Evolutionary conservation across 257 asterid genomes (phyloP), one percentile per base, ranked within the genome.

Genomic region (Solanum paucissectum): DNA sequence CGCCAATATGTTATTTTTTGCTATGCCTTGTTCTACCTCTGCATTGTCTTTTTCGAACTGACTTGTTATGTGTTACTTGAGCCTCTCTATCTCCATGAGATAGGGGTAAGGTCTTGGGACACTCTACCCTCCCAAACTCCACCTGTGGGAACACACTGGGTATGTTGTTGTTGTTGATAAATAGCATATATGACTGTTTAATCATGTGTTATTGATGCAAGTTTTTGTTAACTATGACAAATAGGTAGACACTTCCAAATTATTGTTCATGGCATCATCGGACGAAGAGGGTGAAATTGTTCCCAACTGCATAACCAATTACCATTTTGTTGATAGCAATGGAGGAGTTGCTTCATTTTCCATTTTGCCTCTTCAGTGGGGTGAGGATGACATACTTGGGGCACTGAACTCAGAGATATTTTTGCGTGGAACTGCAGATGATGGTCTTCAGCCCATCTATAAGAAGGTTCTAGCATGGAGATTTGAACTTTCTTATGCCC

Each of bases 241-340:
- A 27, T 29, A 81, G 85, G 85, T 34, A 44, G 64, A 44, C 25
- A 44, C 37, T 42, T 44, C 38, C 14, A 46, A 46, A 29, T 81
- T 46, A 42, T 75, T 88, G 90, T 66, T 38, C 84, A 94, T 94
- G 98, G 91, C 89, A 40, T 90, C 91, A 20, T 94, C 95, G n/a
- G 96, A 92, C 21, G 98, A 95, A 87, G 98, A 94, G 85, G 96
- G 96, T 85, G 98, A 95, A 88, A 91, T 94, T 72, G 86, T 87
- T 13, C 88, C 91, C n/a, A 91, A 86, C 60, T 58, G 89, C 36
- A 91, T 93, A 49, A 88, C 90, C 2, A 88, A 93, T 84, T 95
- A 90, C 88, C 83, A 88, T 69, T 89, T 95, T 44, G 92, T 90
- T 44, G 86, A 90, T 84, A 33, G 66, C 58, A 58, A 90, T 83